These are phyloP conservation scores for Posidonia australis DNA, from an alignment of 106 monocot species.

Conservation along the genomic window DNA sequence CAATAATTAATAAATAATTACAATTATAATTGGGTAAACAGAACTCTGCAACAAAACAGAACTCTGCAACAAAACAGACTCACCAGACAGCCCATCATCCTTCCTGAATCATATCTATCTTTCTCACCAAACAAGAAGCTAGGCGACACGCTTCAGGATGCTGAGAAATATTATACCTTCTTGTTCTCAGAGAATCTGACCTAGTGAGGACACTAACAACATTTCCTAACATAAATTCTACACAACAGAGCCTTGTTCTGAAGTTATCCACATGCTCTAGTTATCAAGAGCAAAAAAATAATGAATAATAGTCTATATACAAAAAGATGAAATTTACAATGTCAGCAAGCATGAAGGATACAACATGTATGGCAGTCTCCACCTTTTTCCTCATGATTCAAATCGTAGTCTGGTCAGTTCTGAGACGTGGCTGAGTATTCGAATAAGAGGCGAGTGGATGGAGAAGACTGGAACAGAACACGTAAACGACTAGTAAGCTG, in stretches of 20 bases:
- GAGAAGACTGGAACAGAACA: conserved; percentile 83
- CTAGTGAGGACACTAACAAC: not conserved
- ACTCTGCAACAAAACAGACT: too few species aligned
- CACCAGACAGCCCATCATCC: too few species aligned
- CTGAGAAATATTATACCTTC: not conserved
- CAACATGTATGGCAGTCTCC: too few species aligned
- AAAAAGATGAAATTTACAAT: conserved; percentile 5
- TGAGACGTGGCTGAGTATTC: conserved; percentile 94
- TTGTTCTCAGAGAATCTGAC: not conserved
- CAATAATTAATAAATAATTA: too few species aligned
- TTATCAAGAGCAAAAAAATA: conserved; percentile 1
- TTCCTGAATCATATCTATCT: too few species aligned
- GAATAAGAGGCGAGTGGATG: conserved; percentile 87
- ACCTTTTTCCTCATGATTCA: not conserved
- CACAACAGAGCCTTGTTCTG: not conserved
- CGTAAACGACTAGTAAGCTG: conserved; percentile 83
- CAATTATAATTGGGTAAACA: too few species aligned
- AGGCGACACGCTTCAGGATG: not conserved
- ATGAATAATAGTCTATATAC: not conserved
- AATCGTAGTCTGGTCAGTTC: conserved; percentile 20
- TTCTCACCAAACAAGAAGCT: too few species aligned
- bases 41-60: too few species aligned
- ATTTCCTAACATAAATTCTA: not conserved
- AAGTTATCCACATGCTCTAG: conserved; percentile 1
- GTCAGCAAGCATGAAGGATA: not conserved